A percentile compares a stretch with the other conserved stretches of the same genome.
phyloP scores from a whole-genome alignment of 495 filamentous ascomycete genomes.

The Penicillium turbatum region DNA sequence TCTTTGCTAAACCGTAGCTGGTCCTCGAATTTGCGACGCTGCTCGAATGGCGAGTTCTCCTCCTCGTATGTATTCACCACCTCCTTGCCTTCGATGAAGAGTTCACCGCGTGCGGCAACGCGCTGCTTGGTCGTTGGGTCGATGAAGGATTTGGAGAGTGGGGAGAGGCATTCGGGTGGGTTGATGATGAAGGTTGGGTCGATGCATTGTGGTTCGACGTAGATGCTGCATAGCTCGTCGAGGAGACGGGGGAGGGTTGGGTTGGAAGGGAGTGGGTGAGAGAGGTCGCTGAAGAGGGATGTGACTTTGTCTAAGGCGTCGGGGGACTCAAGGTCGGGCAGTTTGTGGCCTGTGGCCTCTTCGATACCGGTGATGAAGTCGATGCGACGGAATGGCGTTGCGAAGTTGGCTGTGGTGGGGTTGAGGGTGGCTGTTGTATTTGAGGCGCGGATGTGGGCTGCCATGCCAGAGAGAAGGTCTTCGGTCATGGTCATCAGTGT shows the following conservation, averaged over 20 bases:
- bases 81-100: slow-evolving; percentile 78
- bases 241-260: slow-evolving; percentile 75
- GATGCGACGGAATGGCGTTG: slow-evolving; percentile 58
- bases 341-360: slow-evolving; percentile 51
- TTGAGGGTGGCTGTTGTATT: slow-evolving; percentile 47
- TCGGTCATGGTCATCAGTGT: slow-evolving; percentile 75
- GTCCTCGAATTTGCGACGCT: slow-evolving; percentile 74
- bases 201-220: slow-evolving; percentile 68
- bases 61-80: slow-evolving; percentile 96
- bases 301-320: slow-evolving; percentile 54
- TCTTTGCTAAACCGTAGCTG: slow-evolving; percentile 47
- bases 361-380: slow-evolving; percentile 83
- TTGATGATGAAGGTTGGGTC: slow-evolving; percentile 85
- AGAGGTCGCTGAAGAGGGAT: slow-evolving; percentile 52
- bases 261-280: slow-evolving; percentile 46
- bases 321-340: slow-evolving; percentile 62
- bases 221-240: slow-evolving; percentile 70
- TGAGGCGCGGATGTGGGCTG: slow-evolving; percentile 45
- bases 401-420: slow-evolving; percentile 53
- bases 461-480: slow-evolving; percentile 56
- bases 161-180: slow-evolving; percentile 87
- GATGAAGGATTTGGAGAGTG: slow-evolving; percentile 80
- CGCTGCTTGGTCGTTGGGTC: slow-evolving; percentile 57
- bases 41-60: slow-evolving; percentile 88
- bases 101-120: slow-evolving; percentile 77